phyloP scores from a whole-genome alignment of 2,329 filamentous ascomycete genomes.

The Hymenoscyphus fructigenus region DNA sequence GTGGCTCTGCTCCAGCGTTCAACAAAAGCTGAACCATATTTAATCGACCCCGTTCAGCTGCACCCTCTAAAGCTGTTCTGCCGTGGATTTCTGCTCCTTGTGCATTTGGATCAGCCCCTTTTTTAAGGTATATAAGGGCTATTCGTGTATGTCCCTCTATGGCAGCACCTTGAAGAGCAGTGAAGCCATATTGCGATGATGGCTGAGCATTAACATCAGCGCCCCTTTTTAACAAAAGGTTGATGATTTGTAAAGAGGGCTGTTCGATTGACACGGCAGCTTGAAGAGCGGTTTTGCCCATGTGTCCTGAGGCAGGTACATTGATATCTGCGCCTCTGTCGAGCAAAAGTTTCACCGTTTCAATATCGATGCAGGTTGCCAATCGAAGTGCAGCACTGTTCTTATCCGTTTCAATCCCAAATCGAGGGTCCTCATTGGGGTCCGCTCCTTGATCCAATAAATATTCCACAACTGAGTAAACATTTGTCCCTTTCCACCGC shows the following conservation, averaged over 20 bases:
- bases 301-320: background rate
- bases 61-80: constrained; percentile 15
- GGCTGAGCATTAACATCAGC: constrained; percentile 8
- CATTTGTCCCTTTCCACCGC: background rate
- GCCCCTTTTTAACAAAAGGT: background rate
- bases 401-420: background rate
- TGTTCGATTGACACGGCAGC: background rate
- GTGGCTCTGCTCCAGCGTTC: constrained; percentile 4
- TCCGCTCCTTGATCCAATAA: background rate
- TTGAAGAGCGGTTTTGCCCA: background rate
- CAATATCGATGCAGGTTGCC: background rate
- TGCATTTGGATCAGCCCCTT: constrained; percentile 15
- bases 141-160: constrained; percentile 9
- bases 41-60: constrained; percentile 14
- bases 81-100: constrained; percentile 12
- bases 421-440: background rate
- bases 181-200: background rate
- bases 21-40: constrained; percentile 25
- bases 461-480: background rate
- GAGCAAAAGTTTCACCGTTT: background rate
- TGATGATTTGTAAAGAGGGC: background rate
- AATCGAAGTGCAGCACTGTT: background rate
- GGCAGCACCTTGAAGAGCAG: constrained; percentile 15
- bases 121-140: constrained; percentile 4
- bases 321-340: background rate